Evolutionary conservation across 2,329 filamentous ascomycete species (phyloP), one percentile per base, ranked within the genome.

Genomic region (Talaromyces pinophilus): DNA sequence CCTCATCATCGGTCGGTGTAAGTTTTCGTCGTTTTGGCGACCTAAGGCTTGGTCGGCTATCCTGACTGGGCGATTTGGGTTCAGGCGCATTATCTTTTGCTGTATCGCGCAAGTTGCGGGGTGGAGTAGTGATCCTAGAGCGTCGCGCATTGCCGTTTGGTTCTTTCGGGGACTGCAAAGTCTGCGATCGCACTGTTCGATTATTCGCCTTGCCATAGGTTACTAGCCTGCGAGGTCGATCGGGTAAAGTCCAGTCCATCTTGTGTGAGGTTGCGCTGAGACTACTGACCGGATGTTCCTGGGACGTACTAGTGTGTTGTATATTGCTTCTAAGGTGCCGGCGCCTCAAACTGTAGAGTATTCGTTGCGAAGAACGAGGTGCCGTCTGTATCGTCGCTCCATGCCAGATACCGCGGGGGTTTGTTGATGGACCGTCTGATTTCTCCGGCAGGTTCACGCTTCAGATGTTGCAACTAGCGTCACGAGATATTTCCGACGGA

Each of bases 121-220:
- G 22, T 44, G 46, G 42, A 19, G 50, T 13, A 28, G 6, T 25
- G 5, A 59, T 46, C n/a, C 54, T 38, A 40, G 62, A 57, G 11
- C 33, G 30, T 44, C 50, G 61, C 35, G 65, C 57, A 67, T 62
- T 57, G 62, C 52, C 15, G 25, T 50, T 22, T 33, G 10, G 19
- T n/a, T 67, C 65, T 48, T 64, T 50, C 19, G 46, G 19, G 19
- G 19, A 3, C 3, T 60, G 38, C 5, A 17, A 50, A 13, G 30
- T 28, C 17, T 52, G 62, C 30, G 57, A 38, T 59, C 35, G 65
- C 10, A 44, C 52, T 11, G 44, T 22, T 35, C 54, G 44, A 25
- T 59, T 63, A 6, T 42, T 61, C 17, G 65, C 64, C 38, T 77
- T 78, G 64, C 79, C 77, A 68, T 81, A 81, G 10, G 78, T 81